Evolutionary conservation across 257 asterid species (phyloP).

Genomic region (Solanum lycopersicoides): DNA sequence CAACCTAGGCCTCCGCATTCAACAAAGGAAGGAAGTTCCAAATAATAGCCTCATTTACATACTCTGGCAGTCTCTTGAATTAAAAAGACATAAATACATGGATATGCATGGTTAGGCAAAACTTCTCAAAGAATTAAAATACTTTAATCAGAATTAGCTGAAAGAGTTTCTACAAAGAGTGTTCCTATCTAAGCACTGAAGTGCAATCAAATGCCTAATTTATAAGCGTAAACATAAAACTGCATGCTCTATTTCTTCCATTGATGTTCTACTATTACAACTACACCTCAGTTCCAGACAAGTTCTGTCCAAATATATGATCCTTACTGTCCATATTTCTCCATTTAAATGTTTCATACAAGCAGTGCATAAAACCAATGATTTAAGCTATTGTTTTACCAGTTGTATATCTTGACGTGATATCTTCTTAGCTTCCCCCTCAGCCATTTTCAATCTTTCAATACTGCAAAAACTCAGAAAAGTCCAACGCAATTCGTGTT

Average conservation of each 20-base stretch:
- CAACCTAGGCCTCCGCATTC: background rate
- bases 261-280: background rate
- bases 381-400: slow-evolving; percentile 31
- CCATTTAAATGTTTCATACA: background rate
- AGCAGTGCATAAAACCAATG: background rate
- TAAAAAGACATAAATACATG: background rate
- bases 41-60: background rate
- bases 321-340: background rate
- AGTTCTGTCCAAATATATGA: background rate
- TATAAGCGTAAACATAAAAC: background rate
- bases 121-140: background rate
- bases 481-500: background rate
- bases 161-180: background rate
- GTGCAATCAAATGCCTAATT: background rate
- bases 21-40: background rate
- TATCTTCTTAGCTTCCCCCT: slow-evolving; percentile 49
- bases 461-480: background rate
- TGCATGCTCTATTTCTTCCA: background rate
- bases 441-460: slow-evolving; percentile 38
- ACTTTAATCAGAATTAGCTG: background rate
- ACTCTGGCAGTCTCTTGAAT: background rate
- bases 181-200: background rate
- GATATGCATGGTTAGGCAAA: background rate
- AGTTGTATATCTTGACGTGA: slow-evolving; percentile 64
- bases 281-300: background rate